Evolutionary conservation across 2,329 filamentous ascomycete genomes (phyloP).

Genomic region (Cylindrodendrum hubeiense): DNA sequence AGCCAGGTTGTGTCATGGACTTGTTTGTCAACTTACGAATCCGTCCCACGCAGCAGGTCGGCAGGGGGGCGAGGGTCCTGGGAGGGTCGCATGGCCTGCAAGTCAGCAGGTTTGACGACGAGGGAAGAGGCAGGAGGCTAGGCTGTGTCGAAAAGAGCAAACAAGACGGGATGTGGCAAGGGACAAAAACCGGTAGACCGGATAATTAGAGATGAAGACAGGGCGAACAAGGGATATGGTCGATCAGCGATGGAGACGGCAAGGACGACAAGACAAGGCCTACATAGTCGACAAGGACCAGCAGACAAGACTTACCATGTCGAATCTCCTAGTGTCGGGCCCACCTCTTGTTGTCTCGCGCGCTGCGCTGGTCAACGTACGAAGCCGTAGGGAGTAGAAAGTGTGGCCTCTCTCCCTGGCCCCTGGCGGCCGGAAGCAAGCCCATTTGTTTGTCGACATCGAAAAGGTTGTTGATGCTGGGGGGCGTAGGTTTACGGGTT

Average conservation of each 20-base stretch:
- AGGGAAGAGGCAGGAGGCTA: constrained; percentile 20
- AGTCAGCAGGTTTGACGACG: constrained; percentile 41
- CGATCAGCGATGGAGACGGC: constrained; percentile 34
- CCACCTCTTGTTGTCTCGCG: constrained; percentile 9
- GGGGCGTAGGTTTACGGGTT: constrained; percentile 11
- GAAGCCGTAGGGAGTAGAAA: constrained; percentile 19
- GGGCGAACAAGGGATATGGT: constrained; percentile 24
- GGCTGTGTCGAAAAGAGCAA: constrained; percentile 15
- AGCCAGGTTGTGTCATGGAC: constrained; percentile 27
- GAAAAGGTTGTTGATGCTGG: constrained; percentile 17
- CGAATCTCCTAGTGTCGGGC: constrained; percentile 11
- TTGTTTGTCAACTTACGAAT: not conserved
- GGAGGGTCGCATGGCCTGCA: constrained; percentile 39
- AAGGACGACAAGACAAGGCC: too few species aligned
- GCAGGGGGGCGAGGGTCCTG: constrained; percentile 11
- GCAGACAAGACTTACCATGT: constrained; percentile 33
- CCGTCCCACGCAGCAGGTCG: not conserved
- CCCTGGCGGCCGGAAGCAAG: constrained; percentile 32
- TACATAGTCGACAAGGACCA: constrained; percentile 23
- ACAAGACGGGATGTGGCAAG: constrained; percentile 13
- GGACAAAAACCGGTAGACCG: constrained; percentile 31
- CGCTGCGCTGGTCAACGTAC: constrained; percentile 2
- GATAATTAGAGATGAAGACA: constrained; percentile 39
- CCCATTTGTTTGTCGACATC: constrained; percentile 33
- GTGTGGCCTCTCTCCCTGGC: constrained; percentile 21